Conservation (phyloP, 371 early-diverging fungal genomes). For the Mortierella sp. region DNA sequence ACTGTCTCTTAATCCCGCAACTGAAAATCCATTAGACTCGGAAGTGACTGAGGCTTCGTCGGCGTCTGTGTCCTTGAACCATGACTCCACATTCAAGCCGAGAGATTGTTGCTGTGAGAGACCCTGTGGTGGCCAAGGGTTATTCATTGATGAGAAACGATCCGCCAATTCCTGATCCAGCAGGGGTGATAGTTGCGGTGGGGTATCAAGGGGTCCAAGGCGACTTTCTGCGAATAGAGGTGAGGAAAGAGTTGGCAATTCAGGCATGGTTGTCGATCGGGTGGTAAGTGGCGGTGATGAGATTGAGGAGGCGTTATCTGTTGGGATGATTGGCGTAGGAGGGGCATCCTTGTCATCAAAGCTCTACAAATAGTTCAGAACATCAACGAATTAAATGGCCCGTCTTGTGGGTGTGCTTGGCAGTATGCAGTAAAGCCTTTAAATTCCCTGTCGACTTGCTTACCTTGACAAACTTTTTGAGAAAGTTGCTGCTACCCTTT, state of each 20-base stretch:
- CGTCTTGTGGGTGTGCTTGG: neutral
- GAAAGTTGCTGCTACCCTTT: constrained; percentile 54
- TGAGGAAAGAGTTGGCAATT: constrained; percentile 16
- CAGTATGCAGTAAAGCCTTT: neutral
- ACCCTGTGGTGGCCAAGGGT: neutral
- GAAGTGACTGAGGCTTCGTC: neutral
- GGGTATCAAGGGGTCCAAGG: constrained; percentile 40
- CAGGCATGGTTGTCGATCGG: constrained; percentile 16
- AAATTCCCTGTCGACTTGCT: neutral
- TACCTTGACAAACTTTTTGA: constrained; percentile 51
- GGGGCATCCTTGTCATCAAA: constrained; percentile 56
- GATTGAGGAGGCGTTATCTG: constrained; percentile 6
- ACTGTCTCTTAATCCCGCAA: constrained; percentile 17
- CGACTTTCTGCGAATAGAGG: neutral
- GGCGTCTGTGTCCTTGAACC: constrained; percentile 19
- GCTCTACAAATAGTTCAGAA: constrained; percentile 23
- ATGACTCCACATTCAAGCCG: constrained; percentile 23
- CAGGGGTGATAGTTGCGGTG: constrained; percentile 43
- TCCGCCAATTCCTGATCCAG: constrained; percentile 28
- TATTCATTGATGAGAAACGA: constrained; percentile 10
- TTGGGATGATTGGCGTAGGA: constrained; percentile 28
- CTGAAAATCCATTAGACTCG: constrained; percentile 12
- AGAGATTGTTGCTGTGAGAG: constrained; percentile 10
- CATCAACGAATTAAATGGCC: neutral
- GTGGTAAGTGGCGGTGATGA: constrained; percentile 1